Evolutionary conservation across 164 flowering plant species (phyloP).

Genomic region (Saururus chinensis): DNA sequence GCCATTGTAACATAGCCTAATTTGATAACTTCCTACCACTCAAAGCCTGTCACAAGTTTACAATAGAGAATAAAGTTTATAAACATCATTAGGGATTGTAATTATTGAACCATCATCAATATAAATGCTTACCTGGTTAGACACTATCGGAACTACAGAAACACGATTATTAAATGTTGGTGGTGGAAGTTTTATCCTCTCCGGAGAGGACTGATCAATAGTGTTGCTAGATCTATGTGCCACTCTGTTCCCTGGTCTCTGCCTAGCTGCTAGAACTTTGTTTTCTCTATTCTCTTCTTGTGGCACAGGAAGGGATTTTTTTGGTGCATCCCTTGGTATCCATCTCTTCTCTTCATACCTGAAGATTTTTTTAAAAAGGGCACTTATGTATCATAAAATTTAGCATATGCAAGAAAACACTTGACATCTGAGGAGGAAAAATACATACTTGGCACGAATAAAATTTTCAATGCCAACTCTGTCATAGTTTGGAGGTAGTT

Average conservation of each 20-base stretch:
- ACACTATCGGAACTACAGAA: constrained; percentile 50
- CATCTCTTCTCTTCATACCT: constrained; percentile 99
- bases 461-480: constrained; percentile 93
- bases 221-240: constrained; percentile 20
- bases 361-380: neutral
- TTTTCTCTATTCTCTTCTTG: constrained; percentile 26
- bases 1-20: no score
- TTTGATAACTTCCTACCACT: no score
- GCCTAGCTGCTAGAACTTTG: constrained; percentile 27
- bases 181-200: constrained; percentile 29
- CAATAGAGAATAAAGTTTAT: no score
- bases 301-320: constrained; percentile 39
- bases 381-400: no score
- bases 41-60: no score
- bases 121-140: constrained; percentile 42
- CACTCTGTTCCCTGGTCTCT: constrained; percentile 31
- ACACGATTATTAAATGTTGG: constrained; percentile 18
- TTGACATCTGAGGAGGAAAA: neutral
- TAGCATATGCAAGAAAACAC: neutral
- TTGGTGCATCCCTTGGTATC: constrained; percentile 56
- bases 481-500: constrained; percentile 82
- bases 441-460: constrained; percentile 89
- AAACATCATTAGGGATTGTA: neutral
- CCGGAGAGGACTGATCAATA: constrained; percentile 35
- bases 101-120: neutral